phyloP scores from a whole-genome alignment of 2,329 filamentous ascomycete genomes.

The Arthrobotrys musiformis region DNA sequence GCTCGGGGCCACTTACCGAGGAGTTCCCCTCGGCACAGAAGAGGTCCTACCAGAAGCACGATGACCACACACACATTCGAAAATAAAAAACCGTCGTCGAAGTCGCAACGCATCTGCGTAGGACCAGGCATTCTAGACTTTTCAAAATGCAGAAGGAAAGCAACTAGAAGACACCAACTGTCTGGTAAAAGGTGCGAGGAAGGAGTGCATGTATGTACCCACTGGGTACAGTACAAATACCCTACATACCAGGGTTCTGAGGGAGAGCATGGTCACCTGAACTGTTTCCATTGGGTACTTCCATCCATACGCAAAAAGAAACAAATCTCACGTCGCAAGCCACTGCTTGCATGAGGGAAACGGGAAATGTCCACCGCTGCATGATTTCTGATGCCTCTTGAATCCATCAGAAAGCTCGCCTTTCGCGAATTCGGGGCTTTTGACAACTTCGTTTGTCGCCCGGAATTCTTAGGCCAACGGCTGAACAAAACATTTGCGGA shows the following conservation, averaged over 20 bases:
- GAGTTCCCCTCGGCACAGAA: slow-evolving; percentile 54
- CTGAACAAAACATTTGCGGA: slow-evolving; percentile 24
- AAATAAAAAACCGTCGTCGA: slow-evolving; percentile 2
- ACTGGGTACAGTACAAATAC: slow-evolving; percentile 38
- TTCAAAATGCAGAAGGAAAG: background rate
- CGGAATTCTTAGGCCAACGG: slow-evolving; percentile 19
- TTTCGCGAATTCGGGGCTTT: slow-evolving; percentile 30
- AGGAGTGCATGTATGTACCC: slow-evolving; percentile 28
- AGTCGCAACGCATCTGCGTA: slow-evolving; percentile 37
- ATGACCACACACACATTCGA: slow-evolving; percentile 8
- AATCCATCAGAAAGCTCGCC: slow-evolving; percentile 21
- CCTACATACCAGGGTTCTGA: slow-evolving; percentile 45
- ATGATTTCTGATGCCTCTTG: slow-evolving; percentile 3
- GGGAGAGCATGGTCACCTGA: slow-evolving; percentile 52
- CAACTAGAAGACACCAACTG: slow-evolving; percentile 5
- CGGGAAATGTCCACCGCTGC: slow-evolving; percentile 43
- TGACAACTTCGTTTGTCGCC: background rate
- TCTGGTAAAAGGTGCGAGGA: slow-evolving; percentile 29
- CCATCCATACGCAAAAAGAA: slow-evolving; percentile 36
- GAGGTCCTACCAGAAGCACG: slow-evolving; percentile 46
- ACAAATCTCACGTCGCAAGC: slow-evolving; percentile 33
- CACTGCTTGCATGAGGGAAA: slow-evolving; percentile 28
- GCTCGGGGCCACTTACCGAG: slow-evolving; percentile 48
- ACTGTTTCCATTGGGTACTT: slow-evolving; percentile 49
- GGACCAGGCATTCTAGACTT: slow-evolving; percentile 49